Evolutionary conservation across 805 yeast genomes (phyloP).

Genomic region (Hanseniaspora singularis): DNA sequence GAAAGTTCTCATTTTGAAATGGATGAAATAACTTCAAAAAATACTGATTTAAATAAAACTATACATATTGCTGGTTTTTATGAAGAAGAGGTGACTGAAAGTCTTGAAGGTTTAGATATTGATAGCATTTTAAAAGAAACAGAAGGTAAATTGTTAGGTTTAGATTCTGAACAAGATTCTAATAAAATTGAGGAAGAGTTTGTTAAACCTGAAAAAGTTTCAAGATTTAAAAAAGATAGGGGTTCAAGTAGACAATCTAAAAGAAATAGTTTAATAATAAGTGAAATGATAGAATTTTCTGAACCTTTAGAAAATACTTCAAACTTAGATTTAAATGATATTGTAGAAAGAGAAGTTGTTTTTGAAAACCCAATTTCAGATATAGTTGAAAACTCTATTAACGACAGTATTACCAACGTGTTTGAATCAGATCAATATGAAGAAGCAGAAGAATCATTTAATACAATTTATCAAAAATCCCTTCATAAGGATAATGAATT

Average conservation of each 20-base stretch:
- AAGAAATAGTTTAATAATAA: conserved; percentile 7
- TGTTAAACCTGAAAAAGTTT: conserved; percentile 22
- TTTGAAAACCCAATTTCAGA: not conserved
- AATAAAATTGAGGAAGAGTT: no score
- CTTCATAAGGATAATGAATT: not conserved
- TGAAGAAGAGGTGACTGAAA: conserved; percentile 6
- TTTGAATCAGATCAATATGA: no score
- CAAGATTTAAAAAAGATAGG: conserved; percentile 26
- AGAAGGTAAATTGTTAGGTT: conserved; percentile 24
- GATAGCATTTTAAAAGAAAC: conserved; percentile 5
- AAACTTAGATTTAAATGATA: not conserved
- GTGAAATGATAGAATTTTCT: not conserved
- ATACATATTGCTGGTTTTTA: not conserved
- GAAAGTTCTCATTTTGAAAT: conserved; percentile 4
- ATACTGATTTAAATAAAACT: conserved; percentile 3
- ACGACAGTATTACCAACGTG: no score
- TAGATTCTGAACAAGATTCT: no score
- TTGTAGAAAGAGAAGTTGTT: conserved; percentile 8
- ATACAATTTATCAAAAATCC: not conserved
- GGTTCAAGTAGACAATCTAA: conserved; percentile 1
- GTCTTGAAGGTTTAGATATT: conserved; percentile 1
- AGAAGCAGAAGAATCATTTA: conserved; percentile 12
- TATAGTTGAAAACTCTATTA: not conserved
- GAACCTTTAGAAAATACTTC: not conserved
- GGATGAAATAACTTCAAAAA: not conserved